Evolutionary conservation across 768 basidiomycete species (phyloP).

Genomic region (Scleroderma bovista): DNA sequence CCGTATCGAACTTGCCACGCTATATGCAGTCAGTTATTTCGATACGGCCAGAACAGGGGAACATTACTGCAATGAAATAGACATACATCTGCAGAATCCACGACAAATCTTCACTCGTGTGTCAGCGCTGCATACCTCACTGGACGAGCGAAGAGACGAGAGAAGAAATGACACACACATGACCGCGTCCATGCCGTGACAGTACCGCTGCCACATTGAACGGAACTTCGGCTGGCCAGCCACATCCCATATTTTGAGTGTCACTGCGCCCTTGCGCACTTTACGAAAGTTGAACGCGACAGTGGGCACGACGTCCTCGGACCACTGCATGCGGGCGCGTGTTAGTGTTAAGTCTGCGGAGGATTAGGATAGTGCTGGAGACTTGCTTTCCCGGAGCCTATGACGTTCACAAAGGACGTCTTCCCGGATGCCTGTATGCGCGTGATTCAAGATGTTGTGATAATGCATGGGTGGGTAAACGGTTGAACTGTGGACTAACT

Average conservation of each 20-base stretch:
- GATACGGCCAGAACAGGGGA: no score
- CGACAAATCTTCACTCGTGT: constrained; percentile 74
- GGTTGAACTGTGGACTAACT: constrained; percentile 41
- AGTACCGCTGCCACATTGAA: constrained; percentile 95
- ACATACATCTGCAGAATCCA: constrained; percentile 58
- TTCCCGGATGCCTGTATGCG: constrained; percentile 78
- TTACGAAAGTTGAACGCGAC: constrained; percentile 91
- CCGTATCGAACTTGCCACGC: constrained; percentile 79
- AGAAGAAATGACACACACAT: constrained; percentile 54
- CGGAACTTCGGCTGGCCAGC: constrained; percentile 93
- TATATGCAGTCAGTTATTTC: constrained; percentile 32
- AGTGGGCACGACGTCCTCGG: constrained; percentile 94
- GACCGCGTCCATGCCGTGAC: constrained; percentile 87
- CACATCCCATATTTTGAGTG: constrained; percentile 93
- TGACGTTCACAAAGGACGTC: constrained; percentile 90
- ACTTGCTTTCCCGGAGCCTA: constrained; percentile 77
- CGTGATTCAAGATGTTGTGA: no score
- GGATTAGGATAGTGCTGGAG: no score
- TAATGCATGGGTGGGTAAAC: not conserved
- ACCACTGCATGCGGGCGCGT: constrained; percentile 83
- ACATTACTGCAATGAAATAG: no score
- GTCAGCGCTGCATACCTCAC: no score
- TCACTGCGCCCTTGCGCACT: constrained; percentile 84
- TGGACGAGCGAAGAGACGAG: no score
- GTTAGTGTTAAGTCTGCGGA: no score